Evolutionary conservation across 331 rosid species (phyloP).

Genomic region (Pyrus hybrid): DNA sequence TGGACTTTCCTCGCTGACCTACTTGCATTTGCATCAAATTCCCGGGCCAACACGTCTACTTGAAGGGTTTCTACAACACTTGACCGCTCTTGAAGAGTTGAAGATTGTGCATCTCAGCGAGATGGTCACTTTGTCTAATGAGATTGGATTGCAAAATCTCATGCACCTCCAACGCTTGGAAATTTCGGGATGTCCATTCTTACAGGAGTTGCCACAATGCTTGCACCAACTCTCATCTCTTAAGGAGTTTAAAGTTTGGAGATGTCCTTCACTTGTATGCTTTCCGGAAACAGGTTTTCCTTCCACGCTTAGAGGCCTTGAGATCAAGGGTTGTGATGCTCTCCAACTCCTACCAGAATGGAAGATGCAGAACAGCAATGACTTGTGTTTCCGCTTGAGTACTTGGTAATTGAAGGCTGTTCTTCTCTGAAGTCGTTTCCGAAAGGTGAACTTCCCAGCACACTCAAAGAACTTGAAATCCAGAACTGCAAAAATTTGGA

Average conservation of each 20-base stretch:
- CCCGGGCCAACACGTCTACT: neutral
- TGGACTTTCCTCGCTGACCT: constrained; percentile 14
- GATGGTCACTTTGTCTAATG: constrained; percentile 15
- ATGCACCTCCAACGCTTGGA: constrained; percentile 20
- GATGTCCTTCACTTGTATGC: constrained; percentile 19
- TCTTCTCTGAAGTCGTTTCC: constrained; percentile 23
- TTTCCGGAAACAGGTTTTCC: constrained; percentile 20
- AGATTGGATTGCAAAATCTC: constrained; percentile 20
- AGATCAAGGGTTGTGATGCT: constrained; percentile 20
- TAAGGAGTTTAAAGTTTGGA: constrained; percentile 14
- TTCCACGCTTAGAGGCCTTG: constrained; percentile 15
- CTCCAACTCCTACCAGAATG: constrained; percentile 17
- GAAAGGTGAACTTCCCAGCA: constrained; percentile 10
- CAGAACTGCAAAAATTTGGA: constrained; percentile 11
- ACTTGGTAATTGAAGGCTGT: constrained; percentile 27
- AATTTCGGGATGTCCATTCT: constrained; percentile 21
- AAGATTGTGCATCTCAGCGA: constrained; percentile 14
- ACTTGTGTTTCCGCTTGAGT: constrained; percentile 8
- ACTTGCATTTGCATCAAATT: constrained; percentile 22
- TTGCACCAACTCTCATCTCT: constrained; percentile 10
- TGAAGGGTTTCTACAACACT: constrained; percentile 12
- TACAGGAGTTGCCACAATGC: constrained; percentile 15
- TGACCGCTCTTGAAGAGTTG: constrained; percentile 23
- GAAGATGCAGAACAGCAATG: neutral
- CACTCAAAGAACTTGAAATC: constrained; percentile 24